Evolutionary conservation across 1,284 basidiomycete genomes (phyloP), one percentile per base, ranked within the genome.

Genomic region (Peniophora sp.): DNA sequence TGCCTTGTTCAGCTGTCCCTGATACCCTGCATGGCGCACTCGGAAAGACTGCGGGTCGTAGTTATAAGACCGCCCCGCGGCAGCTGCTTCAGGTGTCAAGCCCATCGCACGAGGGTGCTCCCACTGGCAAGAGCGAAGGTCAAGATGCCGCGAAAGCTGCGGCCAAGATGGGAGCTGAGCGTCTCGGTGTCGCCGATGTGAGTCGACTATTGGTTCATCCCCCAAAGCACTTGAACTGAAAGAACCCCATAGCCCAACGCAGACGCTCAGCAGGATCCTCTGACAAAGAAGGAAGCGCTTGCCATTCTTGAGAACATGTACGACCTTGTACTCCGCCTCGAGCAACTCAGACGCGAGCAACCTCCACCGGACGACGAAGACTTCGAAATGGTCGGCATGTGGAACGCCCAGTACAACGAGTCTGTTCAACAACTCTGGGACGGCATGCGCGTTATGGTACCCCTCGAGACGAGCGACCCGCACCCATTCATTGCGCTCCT

Each of bases 401-500:
- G 89, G 89, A 65, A 82, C 58, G 61, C 53, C 34, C 74, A 79
- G 51, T 88, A 88, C 62, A 74, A 78, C n/a, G 68, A 65, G 2
- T 71, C 84, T 48, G 76, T 87, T 2, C 80, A 88, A 50, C 71
- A 78, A 52, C 74, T 98, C 52, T 99, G 92, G 90, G 77, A 81
- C 52, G 82, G 82, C 45, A 69, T 97, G 45, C 79, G 87, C 61
- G 88, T 98, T 20, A 84, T 92, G 74, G 88, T 92, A 43, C 93
- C 94, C 23, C 78, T 99, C 11, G 93, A 95, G 64, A 88, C 92
- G 35, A 94, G 92, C 62, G 78, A 89, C 55, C 96, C 96, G 3
- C 97, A 99, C 70, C 97, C 97, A 0, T 98, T 99, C 70, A 87
- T 99, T 58, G 93, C 94, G 1, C 76, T 99, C 41, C 76, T 99